Base-by-base conservation (phyloP, 2,329 filamentous ascomycete species). In the Cephalotrichum gorgonifer region DNA sequence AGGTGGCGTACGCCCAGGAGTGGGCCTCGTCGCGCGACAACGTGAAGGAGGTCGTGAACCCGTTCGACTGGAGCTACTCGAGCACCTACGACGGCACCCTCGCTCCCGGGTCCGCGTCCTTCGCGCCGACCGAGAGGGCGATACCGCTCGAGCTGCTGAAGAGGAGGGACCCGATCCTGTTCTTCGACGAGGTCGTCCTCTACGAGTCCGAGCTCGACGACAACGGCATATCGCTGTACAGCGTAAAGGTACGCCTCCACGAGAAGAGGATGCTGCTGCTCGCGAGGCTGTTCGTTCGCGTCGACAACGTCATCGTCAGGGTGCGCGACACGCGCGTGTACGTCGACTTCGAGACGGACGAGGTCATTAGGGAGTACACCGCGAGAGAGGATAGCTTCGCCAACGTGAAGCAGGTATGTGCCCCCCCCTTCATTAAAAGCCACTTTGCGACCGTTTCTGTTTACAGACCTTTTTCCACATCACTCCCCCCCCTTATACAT, bases 151-250 rank as follows among this genome's bases (percentile, higher is more conserved):
- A 91, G 58, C 76, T 97, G 39, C 77, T 98, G 46, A 88, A 85
- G 63, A 80, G 87, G 28, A 86, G 88, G 14, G 93, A 98, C 63
- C 93, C 93, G 0, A 98, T 98, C 55, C 70, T 95, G 5, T 96
- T 97, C 74, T 95, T 94, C 63, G 91, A 97, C 68, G 89, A 97
- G 58, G 88, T 98, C 35, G 82, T 96, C 58, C 76, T 98, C 44
- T 98, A 95, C 64, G 93, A 98, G 70, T 94, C 94, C 68, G 93
- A 98, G 72, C 78, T 98, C 43, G 93, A 95, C 52, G 93, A 98
- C 66, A 98, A 98, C 62, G 93, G 93, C 53, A 93, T 97, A 57
- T 88, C 88, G 27, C 77, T 96, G 62, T 74, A 94, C 51, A 94
- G 84, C 53, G 88, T 86, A 67, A 98, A 98, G 72, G 72, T 97